Evolutionary conservation across 2,329 filamentous ascomycete species (phyloP).

Genomic region (Nigrospora osmanthi): DNA sequence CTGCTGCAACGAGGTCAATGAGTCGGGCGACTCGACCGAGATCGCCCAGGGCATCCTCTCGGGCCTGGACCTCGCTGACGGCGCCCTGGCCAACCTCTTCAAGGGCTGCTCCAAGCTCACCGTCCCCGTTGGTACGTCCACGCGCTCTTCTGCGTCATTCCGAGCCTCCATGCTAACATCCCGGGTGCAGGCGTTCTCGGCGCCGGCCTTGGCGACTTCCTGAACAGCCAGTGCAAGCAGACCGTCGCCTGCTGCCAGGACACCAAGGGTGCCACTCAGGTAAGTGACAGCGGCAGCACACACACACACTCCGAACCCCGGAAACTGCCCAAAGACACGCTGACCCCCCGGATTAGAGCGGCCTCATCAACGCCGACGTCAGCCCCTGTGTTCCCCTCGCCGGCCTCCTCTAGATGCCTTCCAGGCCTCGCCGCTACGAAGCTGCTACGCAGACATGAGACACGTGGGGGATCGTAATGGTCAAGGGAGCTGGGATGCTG

Average conservation of each 20-base stretch:
- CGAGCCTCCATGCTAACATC: not conserved
- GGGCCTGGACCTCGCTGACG: constrained; percentile 11
- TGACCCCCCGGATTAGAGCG: constrained; percentile 5
- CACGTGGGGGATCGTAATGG: constrained; percentile 17
- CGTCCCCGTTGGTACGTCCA: constrained; percentile 15
- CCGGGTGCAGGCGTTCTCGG: constrained; percentile 8
- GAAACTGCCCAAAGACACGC: too few relatives aligned
- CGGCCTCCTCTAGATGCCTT: constrained; percentile 17
- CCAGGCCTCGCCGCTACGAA: not conserved
- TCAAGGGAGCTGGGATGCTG: constrained; percentile 4
- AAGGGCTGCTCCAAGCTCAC: constrained; percentile 20
- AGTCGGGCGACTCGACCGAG: constrained; percentile 15
- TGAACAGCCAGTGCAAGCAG: constrained; percentile 21
- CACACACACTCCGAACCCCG: not conserved
- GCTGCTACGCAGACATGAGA: constrained; percentile 15
- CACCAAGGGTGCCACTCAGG: constrained; percentile 14
- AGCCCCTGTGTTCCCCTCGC: constrained; percentile 17
- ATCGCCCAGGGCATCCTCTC: constrained; percentile 14
- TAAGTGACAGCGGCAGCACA: constrained; percentile 6
- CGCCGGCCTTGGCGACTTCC: constrained; percentile 14
- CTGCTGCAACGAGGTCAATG: constrained; percentile 23
- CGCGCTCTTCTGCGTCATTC: too few relatives aligned
- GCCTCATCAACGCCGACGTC: constrained; percentile 20
- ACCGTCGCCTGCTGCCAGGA: constrained; percentile 23
- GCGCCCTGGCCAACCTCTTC: constrained; percentile 18